Evolutionary conservation across 805 yeast species (phyloP).

Genomic region (Ogataea siamensis): DNA sequence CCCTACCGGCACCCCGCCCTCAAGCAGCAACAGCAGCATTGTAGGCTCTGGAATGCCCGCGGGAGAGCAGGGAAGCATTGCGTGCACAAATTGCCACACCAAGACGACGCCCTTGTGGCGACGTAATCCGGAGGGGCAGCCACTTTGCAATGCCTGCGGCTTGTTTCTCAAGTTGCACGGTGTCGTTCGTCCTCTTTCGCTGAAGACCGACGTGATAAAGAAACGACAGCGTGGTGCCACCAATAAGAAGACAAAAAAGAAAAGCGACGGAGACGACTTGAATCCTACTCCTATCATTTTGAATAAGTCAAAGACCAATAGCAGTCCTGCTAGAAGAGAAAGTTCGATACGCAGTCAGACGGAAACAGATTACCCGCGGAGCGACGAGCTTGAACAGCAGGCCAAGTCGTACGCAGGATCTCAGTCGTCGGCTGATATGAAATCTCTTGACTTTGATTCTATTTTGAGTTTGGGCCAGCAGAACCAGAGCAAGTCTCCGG

Average conservation of each 20-base stretch:
- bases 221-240: constrained; percentile 70
- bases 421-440: constrained; percentile 12
- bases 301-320: constrained; percentile 15
- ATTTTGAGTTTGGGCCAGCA: constrained; percentile 17
- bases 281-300: constrained; percentile 43
- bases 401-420: constrained; percentile 3
- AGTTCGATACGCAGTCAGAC: constrained; percentile 3
- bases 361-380: constrained; percentile 5
- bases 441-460: constrained; percentile 25
- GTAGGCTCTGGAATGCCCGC: constrained; percentile 10
- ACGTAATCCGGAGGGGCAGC: constrained; percentile 86
- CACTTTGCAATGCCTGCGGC: constrained; percentile 96
- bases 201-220: constrained; percentile 79
- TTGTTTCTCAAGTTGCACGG: constrained; percentile 89
- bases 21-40: constrained; percentile 12
- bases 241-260: constrained; percentile 30
- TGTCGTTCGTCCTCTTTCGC: constrained; percentile 86
- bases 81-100: constrained; percentile 88
- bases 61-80: constrained; percentile 21
- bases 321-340: constrained; percentile 10
- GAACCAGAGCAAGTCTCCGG: constrained; percentile 7
- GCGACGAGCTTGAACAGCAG: constrained; percentile 10
- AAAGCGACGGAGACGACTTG: constrained; percentile 47
- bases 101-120: constrained; percentile 95
- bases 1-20: constrained; percentile 13